These are phyloP conservation scores for Coprinopsis sp. DNA, from an alignment of 768 basidiomycete genomes.

Conservation along the genomic window DNA sequence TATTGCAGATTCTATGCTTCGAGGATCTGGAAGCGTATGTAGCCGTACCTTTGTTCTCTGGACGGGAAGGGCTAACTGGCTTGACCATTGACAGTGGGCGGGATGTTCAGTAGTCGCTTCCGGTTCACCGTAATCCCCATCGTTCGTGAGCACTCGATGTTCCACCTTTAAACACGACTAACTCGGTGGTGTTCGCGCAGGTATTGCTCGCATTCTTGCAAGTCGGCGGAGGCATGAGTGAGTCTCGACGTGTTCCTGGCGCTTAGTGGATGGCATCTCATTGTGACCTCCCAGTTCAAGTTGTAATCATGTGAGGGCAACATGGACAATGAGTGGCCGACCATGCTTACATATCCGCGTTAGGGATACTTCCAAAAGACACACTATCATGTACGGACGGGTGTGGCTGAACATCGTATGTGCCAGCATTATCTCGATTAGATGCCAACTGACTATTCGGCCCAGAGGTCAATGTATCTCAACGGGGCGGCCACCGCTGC, in stretches of 20 bases:
- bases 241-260: background rate
- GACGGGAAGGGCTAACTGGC: background rate
- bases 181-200: background rate
- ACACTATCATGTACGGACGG: background rate
- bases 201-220: background rate
- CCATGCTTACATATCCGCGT: background rate
- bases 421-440: background rate
- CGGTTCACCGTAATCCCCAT: background rate
- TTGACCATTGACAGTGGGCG: background rate
- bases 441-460: background rate
- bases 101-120: background rate
- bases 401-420: background rate
- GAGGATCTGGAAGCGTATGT: background rate
- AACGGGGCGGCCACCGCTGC: background rate
- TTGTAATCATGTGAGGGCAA: background rate
- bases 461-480: slow-evolving; percentile 3
- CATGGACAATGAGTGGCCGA: background rate
- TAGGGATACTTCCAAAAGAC: background rate
- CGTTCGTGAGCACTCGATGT: background rate
- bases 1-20: background rate
- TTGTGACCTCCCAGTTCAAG: slow-evolving; percentile 1
- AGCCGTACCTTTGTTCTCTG: background rate
- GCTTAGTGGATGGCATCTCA: too few relatives aligned
- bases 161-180: background rate
- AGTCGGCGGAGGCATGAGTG: slow-evolving; percentile 1